Percentiles rank a stretch among this genome's conserved stretches.
Evolutionary conservation across 495 filamentous ascomycete species (phyloP).

Genomic region (Talaromyces adpressus): DNA sequence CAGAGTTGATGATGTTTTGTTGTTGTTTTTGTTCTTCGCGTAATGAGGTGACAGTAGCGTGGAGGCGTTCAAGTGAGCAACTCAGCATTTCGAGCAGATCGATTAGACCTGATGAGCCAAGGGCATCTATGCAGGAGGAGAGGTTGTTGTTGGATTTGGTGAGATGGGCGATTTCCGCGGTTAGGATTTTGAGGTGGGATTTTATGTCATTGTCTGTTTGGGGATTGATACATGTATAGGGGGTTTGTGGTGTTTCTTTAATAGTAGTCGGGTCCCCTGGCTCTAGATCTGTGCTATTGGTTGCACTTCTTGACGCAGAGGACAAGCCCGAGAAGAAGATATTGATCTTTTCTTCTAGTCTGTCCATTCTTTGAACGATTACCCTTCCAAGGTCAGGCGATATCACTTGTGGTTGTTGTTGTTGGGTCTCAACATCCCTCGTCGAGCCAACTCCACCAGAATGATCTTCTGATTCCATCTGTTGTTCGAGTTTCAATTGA

Average conservation of each 20-base stretch:
- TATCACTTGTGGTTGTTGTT: too few species aligned
- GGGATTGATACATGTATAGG: neutral
- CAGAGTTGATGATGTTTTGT: neutral
- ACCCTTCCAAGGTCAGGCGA: neutral
- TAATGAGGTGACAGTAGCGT: neutral
- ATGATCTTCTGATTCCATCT: neutral
- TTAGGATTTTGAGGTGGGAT: neutral
- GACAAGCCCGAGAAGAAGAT: neutral
- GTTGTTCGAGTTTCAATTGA: neutral
- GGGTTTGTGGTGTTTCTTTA: neutral
- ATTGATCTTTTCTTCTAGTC: slow-evolving; percentile 1
- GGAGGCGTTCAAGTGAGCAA: neutral
- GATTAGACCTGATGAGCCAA: neutral
- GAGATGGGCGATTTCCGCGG: neutral
- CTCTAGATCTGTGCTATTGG: too few species aligned
- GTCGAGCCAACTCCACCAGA: too few species aligned
- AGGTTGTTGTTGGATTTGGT: slow-evolving; percentile 5
- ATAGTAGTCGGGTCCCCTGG: too few species aligned
- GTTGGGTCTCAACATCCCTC: too few species aligned
- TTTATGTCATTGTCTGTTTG: neutral
- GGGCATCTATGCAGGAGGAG: neutral
- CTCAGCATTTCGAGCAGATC: neutral
- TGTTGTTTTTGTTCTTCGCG: neutral
- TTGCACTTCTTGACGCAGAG: too few species aligned
- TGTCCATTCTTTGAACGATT: neutral